Evolutionary conservation across 176 grass and related monocot genomes (phyloP).

Genomic region (Oryza longistaminata): DNA sequence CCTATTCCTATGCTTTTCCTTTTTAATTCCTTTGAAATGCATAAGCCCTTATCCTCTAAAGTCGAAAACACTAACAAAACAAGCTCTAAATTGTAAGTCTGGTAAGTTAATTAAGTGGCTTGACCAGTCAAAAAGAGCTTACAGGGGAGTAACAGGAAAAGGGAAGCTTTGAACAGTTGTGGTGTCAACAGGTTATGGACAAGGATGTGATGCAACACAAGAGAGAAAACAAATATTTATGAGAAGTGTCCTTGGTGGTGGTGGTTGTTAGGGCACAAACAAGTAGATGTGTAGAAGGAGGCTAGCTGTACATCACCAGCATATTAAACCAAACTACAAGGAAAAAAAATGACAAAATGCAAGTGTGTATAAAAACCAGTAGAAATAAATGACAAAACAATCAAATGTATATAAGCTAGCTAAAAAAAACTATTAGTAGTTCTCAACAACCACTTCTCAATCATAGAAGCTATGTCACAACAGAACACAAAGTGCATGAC

Average conservation of each 20-base stretch:
- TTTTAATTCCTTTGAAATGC: too few relatives aligned
- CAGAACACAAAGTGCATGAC: slow-evolving; percentile 33
- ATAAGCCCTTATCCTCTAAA: not conserved
- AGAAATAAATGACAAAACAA: slow-evolving; percentile 4
- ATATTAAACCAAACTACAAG: not conserved
- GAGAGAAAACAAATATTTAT: not conserved
- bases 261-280: slow-evolving; percentile 42
- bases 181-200: slow-evolving; percentile 37
- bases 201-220: slow-evolving; percentile 33
- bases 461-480: slow-evolving; percentile 32
- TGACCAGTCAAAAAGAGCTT: slow-evolving; percentile 46
- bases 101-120: slow-evolving; percentile 23
- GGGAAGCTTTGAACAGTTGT: slow-evolving; percentile 26
- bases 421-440: slow-evolving; percentile 13
- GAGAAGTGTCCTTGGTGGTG: not conserved
- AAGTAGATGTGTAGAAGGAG: slow-evolving; percentile 11
- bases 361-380: not conserved
- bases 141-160: slow-evolving; percentile 36
- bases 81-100: not conserved
- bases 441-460: slow-evolving; percentile 42
- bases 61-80: not conserved
- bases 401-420: not conserved
- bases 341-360: slow-evolving; percentile 8
- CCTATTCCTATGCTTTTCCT: too few relatives aligned
- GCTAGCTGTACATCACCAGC: slow-evolving; percentile 44